phyloP scores from a whole-genome alignment of 306 rosid species.

The Sicyos edulis region DNA sequence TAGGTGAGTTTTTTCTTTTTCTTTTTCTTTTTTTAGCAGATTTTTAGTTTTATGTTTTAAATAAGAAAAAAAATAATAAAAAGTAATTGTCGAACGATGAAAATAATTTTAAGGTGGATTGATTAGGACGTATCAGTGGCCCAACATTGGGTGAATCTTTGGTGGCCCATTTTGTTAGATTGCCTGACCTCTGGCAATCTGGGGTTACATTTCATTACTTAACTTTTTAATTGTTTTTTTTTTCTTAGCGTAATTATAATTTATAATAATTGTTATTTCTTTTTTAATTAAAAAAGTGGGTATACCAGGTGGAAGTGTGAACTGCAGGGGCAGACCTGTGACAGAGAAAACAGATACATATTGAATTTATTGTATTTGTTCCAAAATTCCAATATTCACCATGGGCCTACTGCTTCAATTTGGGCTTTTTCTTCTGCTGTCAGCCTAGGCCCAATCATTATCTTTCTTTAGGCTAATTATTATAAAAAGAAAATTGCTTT shows the following conservation, averaged over 20 bases:
- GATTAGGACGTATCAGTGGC: slow-evolving; percentile 13
- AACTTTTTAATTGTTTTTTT: not conserved
- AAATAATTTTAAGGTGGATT: not conserved
- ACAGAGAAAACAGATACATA: no score
- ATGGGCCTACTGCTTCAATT: slow-evolving; percentile 17
- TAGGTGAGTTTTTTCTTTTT: no score
- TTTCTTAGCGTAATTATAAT: no score
- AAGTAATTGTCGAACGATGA: no score
- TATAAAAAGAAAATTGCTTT: no score
- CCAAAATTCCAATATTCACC: no score
- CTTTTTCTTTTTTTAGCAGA: no score
- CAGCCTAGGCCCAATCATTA: slow-evolving; percentile 15
- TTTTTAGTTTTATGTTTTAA: no score
- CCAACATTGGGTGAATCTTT: not conserved
- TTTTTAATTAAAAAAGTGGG: not conserved
- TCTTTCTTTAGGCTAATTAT: not conserved
- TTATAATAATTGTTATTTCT: not conserved
- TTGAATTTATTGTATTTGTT: no score
- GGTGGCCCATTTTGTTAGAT: not conserved
- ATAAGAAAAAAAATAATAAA: no score
- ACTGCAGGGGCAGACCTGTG: no score
- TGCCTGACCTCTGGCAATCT: slow-evolving; percentile 5
- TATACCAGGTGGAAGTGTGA: not conserved
- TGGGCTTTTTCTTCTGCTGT: slow-evolving; percentile 4
- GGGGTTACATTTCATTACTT: not conserved